Conservation (phyloP, 306 rosid genomes). For the Psophocarpus tetragonolobus region DNA sequence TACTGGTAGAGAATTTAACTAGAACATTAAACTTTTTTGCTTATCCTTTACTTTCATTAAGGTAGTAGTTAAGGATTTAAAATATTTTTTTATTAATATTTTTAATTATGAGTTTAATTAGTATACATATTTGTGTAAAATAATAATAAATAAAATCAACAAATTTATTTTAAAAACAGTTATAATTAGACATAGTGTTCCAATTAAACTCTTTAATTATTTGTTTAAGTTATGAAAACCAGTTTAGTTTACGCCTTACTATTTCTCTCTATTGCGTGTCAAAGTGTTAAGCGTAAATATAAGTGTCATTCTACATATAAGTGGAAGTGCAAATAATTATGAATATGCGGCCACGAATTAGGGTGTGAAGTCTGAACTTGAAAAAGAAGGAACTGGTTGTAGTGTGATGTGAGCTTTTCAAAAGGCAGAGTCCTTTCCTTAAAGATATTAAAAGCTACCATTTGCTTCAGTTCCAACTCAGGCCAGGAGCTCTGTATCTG, state of each 20-base stretch:
- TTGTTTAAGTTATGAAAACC: background rate
- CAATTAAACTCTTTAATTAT: too few relatives aligned
- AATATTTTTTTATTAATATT: too few relatives aligned
- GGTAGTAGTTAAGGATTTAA: background rate
- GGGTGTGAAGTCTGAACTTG: background rate
- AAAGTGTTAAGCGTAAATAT: background rate
- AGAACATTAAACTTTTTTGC: background rate
- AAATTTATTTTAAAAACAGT: too few relatives aligned
- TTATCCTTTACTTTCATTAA: background rate
- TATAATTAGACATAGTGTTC: too few relatives aligned
- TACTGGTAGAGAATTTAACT: background rate
- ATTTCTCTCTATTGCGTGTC: background rate
- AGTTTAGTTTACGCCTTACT: background rate
- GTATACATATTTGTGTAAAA: too few relatives aligned
- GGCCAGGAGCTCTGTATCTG: constrained; percentile 11
- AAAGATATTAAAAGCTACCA: constrained; percentile 21
- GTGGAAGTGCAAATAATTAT: background rate
- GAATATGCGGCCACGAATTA: constrained; percentile 31
- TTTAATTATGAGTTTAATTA: background rate
- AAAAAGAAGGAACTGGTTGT: background rate
- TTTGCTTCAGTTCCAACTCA: constrained; percentile 10
- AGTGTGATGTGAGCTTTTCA: background rate
- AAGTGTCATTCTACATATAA: background rate
- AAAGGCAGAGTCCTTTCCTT: constrained; percentile 22
- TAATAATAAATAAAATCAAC: too few relatives aligned